Evolutionary conservation across 768 basidiomycete species (phyloP).

Genomic region (Pleurotus djamor): DNA sequence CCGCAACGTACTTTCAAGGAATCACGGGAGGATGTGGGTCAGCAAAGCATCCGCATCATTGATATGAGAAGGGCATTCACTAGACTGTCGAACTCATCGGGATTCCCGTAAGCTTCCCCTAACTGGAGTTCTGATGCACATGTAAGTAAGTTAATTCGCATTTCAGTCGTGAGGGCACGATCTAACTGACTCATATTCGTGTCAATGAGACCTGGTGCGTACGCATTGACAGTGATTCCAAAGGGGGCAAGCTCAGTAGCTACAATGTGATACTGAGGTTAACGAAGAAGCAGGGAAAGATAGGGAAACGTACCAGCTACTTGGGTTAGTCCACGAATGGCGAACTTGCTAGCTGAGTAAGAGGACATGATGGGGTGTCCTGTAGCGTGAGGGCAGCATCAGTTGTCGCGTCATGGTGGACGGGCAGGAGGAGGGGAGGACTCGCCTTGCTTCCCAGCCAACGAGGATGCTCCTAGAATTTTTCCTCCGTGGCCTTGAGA

Average conservation of each 20-base stretch:
- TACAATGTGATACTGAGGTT: constrained; percentile 7
- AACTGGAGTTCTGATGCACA: background rate
- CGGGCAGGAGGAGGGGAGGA: too few relatives aligned
- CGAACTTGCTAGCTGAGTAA: constrained; percentile 40
- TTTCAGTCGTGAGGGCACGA: background rate
- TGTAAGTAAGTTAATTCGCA: background rate
- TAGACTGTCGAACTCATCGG: background rate
- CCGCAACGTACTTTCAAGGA: background rate
- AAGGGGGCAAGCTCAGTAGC: constrained; percentile 33
- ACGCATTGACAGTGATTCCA: constrained; percentile 40
- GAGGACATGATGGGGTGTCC: constrained; percentile 11
- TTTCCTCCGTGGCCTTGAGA: constrained; percentile 36
- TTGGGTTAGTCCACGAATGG: constrained; percentile 40
- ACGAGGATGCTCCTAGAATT: constrained; percentile 37
- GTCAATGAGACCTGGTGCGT: constrained; percentile 29
- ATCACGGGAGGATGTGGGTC: background rate
- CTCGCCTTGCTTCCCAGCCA: constrained; percentile 33
- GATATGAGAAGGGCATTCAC: too few relatives aligned
- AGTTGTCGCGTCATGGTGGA: background rate
- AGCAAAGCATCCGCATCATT: background rate
- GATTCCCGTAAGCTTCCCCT: background rate
- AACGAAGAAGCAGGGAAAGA: background rate
- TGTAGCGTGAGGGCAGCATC: background rate
- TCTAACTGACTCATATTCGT: constrained; percentile 10
- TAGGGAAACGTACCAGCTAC: constrained; percentile 20